Base-by-base conservation (phyloP, 2,329 filamentous ascomycete species). In the Bipolaris gigantea region DNA sequence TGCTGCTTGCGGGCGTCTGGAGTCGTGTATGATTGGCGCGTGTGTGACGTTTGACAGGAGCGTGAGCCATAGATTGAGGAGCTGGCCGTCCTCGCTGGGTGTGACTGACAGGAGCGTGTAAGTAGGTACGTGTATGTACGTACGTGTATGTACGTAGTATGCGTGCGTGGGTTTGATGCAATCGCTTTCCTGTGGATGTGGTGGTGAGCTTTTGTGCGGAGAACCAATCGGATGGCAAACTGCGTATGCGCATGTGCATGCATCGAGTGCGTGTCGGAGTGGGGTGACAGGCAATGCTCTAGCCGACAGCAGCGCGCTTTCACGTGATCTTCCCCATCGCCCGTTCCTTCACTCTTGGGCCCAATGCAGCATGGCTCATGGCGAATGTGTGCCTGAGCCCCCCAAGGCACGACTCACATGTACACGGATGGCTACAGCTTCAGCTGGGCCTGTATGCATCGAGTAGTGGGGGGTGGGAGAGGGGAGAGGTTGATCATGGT, bases 261-360 rank as follows among this genome's bases (percentile, higher is more conserved):
- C 27, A 30, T 30, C 10, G 27, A 30, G 27, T 30, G 13, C 27
- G 27, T 30, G 13, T 30, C 27, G 11, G 10, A 30, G 27, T 30
- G 27, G 27, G 27, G 27, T 30, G 27, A 11, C 27, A 30, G 27
- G 27, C 27, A 11, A 11, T 27, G 9, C 25, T 27, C 30, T 34
- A 30, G 35, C 53, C 39, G 27, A 18, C 6, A 15, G 30, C 48
- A 15, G 32, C 48, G 38, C 48, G 42, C 32, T 13, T 13, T 39
- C 48, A 55, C 53, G 53, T 55, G 48, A 52, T 23, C n/a, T 5
- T 18, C 5, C 5, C 4, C 10, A 30, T n/a, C 38, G 6, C 4
- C 3, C 19, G n/a, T 23, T n/a, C 19, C 19, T n/a, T 23, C 38
- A 5, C 11, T 19, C 27, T n/a, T 8, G 10, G 8, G 41, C n/a